These are phyloP conservation scores for Cyclotella kingstonii DNA, from an alignment of 108 stramenopile species.

Conservation along the genomic window DNA sequence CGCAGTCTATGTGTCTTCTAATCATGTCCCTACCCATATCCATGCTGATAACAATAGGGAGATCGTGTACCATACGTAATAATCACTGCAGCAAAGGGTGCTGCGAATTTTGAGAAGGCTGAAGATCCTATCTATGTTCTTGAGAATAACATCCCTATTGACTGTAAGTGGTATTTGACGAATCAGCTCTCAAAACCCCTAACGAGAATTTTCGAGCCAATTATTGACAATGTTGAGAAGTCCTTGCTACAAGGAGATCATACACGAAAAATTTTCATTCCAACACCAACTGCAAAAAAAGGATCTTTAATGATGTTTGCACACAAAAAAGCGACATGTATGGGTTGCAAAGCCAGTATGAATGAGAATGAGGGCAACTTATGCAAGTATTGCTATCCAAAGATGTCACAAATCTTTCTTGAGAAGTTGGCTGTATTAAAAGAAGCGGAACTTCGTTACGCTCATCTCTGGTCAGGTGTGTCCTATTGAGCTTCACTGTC, in stretches of 20 bases:
- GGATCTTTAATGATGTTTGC: conserved; percentile 98
- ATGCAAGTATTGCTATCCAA: conserved; percentile 87
- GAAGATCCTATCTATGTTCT: conserved; percentile 99
- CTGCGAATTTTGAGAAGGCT: conserved; percentile 92
- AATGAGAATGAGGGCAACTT: conserved; percentile 82
- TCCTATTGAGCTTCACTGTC: neutral
- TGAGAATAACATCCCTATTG: conserved; percentile 96
- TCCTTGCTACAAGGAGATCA: conserved; percentile 94
- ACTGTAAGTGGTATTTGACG: conserved; percentile 95
- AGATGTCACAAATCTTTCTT: conserved; percentile 91
- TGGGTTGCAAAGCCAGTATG: conserved; percentile 94
- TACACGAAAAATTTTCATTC: conserved; percentile 95
- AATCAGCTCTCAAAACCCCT: conserved; percentile 97
- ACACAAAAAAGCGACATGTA: conserved; percentile 91
- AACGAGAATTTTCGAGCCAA: conserved; percentile 97
- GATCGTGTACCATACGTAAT: conserved; percentile 99
- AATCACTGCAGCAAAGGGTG: conserved; percentile 93
- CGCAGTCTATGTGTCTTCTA: no score
- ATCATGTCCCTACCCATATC: no score
- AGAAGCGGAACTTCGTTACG: conserved; percentile 84
- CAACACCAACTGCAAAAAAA: conserved; percentile 91
- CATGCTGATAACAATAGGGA: conserved; percentile 43
- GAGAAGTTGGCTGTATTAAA: conserved; percentile 82
- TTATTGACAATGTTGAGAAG: conserved; percentile 91
- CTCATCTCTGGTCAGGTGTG: conserved; percentile 80